Evolutionary conservation across 305 asterid genomes (phyloP), one percentile per base, ranked within the genome.

Genomic region (Fraxinus dipetala): DNA sequence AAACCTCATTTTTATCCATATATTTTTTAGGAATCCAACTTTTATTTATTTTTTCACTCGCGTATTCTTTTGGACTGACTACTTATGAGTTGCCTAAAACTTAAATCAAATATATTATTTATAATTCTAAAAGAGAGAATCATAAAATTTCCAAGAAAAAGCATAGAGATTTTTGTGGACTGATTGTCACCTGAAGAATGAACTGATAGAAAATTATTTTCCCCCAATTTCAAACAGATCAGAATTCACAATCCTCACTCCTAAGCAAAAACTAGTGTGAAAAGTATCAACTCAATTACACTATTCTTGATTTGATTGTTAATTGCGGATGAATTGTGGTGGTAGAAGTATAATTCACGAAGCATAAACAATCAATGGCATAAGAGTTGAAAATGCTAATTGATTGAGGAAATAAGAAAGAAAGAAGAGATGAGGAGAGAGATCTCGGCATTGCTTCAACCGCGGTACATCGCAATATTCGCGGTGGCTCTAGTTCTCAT

Each of bases 371-470:
- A 63, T 63, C 72, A 22, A 22, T 7, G 72, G 16, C 72, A 22
- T 63, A 22, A 63, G 73, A 65, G n/a, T 65, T 24, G 35, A 65
- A 65, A 26, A 65, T 24, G 35, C 11, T 24, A 26, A 24, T 24
- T 24, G 35, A 24, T 26, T 26, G 36, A 65, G 36, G 6, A 24
- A 65, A 26, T 31, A 28, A 24, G n/a, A 26, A 2, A 65, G 73
- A n/a, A 30, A n/a, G 38, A 32, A 54, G 76, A 76, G 24, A 88
- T 88, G 91, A 82, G 83, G 32, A 75, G 90, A 76, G 89, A 81
- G 81, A 83, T 86, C 83, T 86, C 86, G 30, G 87, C 30, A 13
- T 24, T 88, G 28, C 74, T 88, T 10, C 91, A 84, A 80, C 88
- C 90, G 2, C 83, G 89, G 72, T 81, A 70, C 80, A 84, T 88